Conservation (phyloP, 371 early-diverging fungal species). For the Capillidium rhysosporum region DNA sequence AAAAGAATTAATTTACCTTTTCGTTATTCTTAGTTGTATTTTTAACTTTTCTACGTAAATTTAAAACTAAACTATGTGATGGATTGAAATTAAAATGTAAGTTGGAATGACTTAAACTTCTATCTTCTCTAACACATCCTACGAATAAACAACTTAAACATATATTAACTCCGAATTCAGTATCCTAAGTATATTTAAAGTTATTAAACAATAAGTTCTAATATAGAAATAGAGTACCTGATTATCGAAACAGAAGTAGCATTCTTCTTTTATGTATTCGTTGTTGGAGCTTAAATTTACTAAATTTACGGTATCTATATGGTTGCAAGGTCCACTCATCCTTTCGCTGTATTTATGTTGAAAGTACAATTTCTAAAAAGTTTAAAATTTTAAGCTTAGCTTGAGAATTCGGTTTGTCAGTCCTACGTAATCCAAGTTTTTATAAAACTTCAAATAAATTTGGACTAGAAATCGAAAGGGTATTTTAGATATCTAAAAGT, state of each 20-base stretch:
- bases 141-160: slow-evolving; percentile 87
- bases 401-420: too few relatives aligned
- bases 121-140: slow-evolving; percentile 40
- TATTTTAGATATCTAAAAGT: too few relatives aligned
- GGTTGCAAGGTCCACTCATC: too few relatives aligned
- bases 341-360: too few relatives aligned
- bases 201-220: not conserved
- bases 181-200: slow-evolving; percentile 22
- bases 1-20: not conserved
- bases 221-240: slow-evolving; percentile 27
- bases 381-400: too few relatives aligned
- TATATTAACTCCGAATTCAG: slow-evolving; percentile 62
- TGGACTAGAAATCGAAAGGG: too few relatives aligned
- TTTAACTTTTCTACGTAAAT: slow-evolving; percentile 46
- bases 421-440: too few relatives aligned
- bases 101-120: slow-evolving; percentile 38
- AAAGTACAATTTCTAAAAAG: too few relatives aligned
- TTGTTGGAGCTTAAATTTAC: not conserved
- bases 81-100: slow-evolving; percentile 40
- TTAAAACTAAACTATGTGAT: slow-evolving; percentile 58
- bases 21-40: slow-evolving; percentile 18
- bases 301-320: not conserved
- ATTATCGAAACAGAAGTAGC: slow-evolving; percentile 79
- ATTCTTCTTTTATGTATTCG: slow-evolving; percentile 66
- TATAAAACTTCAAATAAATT: too few relatives aligned